These are phyloP conservation scores for Syzygium oleosum DNA, from an alignment of 345 rosid genomes.

Conservation along the genomic window DNA sequence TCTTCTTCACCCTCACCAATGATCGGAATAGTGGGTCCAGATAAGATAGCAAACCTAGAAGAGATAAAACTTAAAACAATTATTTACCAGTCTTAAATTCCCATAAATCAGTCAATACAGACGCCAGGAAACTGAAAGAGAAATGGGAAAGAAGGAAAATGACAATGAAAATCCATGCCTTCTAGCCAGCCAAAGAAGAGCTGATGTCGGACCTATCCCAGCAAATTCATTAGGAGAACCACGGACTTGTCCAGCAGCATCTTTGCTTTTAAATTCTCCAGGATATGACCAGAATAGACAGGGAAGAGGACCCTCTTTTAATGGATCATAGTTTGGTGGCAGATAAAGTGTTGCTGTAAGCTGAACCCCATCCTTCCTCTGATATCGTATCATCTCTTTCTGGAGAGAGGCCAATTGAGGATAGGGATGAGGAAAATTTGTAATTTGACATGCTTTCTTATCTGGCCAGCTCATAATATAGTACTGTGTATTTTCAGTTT, in stretches of 20 bases:
- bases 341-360: constrained; percentile 91
- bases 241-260: constrained; percentile 99
- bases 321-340: constrained; percentile 87
- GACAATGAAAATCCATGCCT: constrained; percentile 35
- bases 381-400: constrained; percentile 96
- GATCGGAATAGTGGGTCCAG: constrained; percentile 97
- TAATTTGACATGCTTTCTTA: constrained; percentile 66
- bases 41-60: constrained; percentile 76
- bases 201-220: constrained; percentile 90
- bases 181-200: constrained; percentile 98
- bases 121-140: neutral
- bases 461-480: constrained; percentile 82
- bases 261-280: constrained; percentile 99
- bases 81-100: neutral
- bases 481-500: constrained; percentile 91
- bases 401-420: constrained; percentile 89
- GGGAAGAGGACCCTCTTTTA: constrained; percentile 89
- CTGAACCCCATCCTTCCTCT: constrained; percentile 92
- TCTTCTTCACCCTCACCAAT: constrained; percentile 97
- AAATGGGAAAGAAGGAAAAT: neutral
- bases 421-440: constrained; percentile 92
- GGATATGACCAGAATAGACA: constrained; percentile 97
- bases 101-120: neutral
- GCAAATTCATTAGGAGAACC: constrained; percentile 99
- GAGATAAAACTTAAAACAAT: neutral